Evolutionary conservation across 441 rosid species (phyloP).

Genomic region (Gossypium schwendimanii): DNA sequence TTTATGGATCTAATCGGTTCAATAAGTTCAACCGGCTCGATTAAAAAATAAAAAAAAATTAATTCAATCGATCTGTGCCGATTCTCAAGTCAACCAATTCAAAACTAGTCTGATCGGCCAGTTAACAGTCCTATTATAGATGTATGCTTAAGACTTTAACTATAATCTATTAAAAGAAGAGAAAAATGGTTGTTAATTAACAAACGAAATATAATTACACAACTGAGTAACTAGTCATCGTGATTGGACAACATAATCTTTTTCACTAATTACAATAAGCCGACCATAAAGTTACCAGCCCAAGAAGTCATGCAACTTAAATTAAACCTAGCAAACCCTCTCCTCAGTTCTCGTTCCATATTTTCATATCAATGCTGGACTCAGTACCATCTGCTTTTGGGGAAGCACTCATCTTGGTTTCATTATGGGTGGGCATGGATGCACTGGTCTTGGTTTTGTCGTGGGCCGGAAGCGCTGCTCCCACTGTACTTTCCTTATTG

Average conservation of each 20-base stretch:
- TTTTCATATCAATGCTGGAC: constrained; percentile 11
- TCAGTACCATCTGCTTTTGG: constrained; percentile 6
- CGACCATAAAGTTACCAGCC: neutral
- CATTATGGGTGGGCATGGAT: neutral
- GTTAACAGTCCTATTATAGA: neutral
- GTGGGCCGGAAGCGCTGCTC: neutral
- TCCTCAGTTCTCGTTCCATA: constrained; percentile 1
- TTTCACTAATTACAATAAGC: constrained; percentile 3
- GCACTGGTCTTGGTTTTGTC: constrained; percentile 14
- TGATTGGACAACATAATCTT: neutral
- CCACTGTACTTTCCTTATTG: constrained; percentile 4
- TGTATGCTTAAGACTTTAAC: no score
- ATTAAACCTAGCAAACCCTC: neutral
- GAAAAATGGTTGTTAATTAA: neutral
- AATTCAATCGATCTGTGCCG: no score
- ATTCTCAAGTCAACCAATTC: no score
- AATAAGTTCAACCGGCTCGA: no score
- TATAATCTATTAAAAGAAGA: neutral
- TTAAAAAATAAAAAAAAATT: no score
- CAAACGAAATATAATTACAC: neutral
- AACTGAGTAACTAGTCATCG: neutral
- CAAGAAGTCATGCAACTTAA: neutral
- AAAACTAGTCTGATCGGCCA: no score
- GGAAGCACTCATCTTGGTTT: constrained; percentile 14
- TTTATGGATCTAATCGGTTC: neutral